A percentile compares a stretch with the other conserved stretches of the same genome.
Evolutionary conservation across 2,329 filamentous ascomycete species (phyloP).

Genomic region (Aspergillus piperis): DNA sequence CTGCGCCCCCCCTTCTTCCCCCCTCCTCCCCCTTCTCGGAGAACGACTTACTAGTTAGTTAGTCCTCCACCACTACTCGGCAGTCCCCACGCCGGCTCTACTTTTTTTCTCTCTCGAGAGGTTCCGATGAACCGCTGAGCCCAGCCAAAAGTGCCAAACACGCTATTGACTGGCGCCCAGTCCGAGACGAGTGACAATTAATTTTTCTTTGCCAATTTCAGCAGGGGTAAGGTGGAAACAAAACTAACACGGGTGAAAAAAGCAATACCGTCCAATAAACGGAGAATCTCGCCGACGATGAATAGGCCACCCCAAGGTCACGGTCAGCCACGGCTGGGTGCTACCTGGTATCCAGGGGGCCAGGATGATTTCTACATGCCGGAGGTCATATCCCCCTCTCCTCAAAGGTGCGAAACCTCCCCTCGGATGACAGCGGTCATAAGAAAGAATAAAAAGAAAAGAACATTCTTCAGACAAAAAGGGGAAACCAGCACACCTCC

Average conservation of each 20-base stretch:
- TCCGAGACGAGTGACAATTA: constrained; percentile 3
- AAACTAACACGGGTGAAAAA: constrained; percentile 14
- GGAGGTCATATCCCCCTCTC: constrained; percentile 68
- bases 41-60: not conserved
- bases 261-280: constrained; percentile 11
- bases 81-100: constrained; percentile 6
- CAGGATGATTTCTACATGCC: constrained; percentile 70
- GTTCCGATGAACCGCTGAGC: constrained; percentile 12
- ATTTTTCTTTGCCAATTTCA: constrained; percentile 5
- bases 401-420: constrained; percentile 60
- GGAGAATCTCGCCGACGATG: constrained; percentile 28
- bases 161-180: constrained; percentile 8
- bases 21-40: not conserved
- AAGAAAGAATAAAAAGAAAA: not conserved
- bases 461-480: too few species aligned
- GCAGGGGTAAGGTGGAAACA: constrained; percentile 16
- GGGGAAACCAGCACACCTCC: constrained; percentile 9
- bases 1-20: not conserved
- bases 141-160: constrained; percentile 10
- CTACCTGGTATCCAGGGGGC: constrained; percentile 69
- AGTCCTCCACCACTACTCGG: not conserved
- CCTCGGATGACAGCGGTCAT: constrained; percentile 2
- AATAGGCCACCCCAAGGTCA: constrained; percentile 41
- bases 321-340: constrained; percentile 51
- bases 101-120: constrained; percentile 4